Conservation (phyloP, 768 basidiomycete species). For the Tephrocybe sp. region DNA sequence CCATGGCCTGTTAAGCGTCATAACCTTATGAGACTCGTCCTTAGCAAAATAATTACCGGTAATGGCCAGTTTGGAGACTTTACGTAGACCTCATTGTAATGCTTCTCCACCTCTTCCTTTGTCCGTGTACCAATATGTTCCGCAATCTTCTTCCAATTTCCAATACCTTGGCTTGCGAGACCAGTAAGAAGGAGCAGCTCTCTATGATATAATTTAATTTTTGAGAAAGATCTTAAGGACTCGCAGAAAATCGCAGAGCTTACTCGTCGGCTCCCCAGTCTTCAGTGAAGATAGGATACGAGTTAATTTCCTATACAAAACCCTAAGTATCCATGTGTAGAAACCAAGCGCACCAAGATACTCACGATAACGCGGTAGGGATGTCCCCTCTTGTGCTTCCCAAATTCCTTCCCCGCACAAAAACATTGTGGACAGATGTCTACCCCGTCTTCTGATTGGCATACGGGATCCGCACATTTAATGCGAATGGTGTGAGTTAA, state of each 20-base stretch:
- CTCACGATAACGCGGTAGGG: slow-evolving; percentile 88
- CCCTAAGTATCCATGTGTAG: background rate
- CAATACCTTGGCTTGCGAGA: slow-evolving; percentile 81
- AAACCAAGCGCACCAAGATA: slow-evolving; percentile 4
- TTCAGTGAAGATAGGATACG: slow-evolving; percentile 91
- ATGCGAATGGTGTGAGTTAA: slow-evolving; percentile 96
- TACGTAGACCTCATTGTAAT: slow-evolving; percentile 82
- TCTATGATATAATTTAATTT: slow-evolving; percentile 38
- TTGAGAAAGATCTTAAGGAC: background rate
- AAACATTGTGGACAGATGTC: slow-evolving; percentile 95
- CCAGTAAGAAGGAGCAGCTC: slow-evolving; percentile 90
- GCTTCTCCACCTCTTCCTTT: slow-evolving; percentile 89
- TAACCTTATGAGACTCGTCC: slow-evolving; percentile 1
- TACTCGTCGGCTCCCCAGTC: slow-evolving; percentile 99
- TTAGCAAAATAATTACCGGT: slow-evolving; percentile 51
- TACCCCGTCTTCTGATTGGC: slow-evolving; percentile 67
- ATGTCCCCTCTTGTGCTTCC: slow-evolving; percentile 81
- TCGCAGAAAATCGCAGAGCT: slow-evolving; percentile 22
- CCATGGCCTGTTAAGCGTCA: slow-evolving; percentile 38
- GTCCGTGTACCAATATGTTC: slow-evolving; percentile 93
- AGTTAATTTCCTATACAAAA: slow-evolving; percentile 77
- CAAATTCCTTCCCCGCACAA: slow-evolving; percentile 87
- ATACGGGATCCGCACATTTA: slow-evolving; percentile 85
- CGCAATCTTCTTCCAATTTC: slow-evolving; percentile 96
- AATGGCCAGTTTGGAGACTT: slow-evolving; percentile 76